Conservation (phyloP, 345 rosid genomes). For the Citrus hindsii region DNA sequence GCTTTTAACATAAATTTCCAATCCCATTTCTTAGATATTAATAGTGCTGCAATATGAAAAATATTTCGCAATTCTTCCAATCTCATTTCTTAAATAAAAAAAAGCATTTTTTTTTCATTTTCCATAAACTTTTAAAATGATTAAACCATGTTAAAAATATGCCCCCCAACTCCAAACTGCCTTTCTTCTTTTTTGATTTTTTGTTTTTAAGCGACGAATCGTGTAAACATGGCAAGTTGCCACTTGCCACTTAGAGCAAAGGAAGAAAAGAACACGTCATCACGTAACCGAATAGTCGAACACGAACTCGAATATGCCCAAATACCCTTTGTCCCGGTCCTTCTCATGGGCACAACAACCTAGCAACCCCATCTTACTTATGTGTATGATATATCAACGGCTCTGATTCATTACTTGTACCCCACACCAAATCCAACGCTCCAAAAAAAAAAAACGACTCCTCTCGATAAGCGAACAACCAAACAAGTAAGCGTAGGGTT, state of each 20-base stretch:
- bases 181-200: no score
- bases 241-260: not conserved
- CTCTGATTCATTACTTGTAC: not conserved
- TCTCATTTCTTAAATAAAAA: no score
- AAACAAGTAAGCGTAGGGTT: slow-evolving; percentile 5
- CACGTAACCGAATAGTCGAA: not conserved
- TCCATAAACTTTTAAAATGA: no score
- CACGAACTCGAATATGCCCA: slow-evolving; percentile 1
- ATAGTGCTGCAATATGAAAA: no score
- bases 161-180: no score
- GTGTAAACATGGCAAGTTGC: not conserved
- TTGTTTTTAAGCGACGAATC: not conserved
- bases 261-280: no score
- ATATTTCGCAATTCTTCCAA: no score
- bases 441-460: not conserved
- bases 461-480: not conserved
- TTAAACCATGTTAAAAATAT: no score
- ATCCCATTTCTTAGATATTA: no score
- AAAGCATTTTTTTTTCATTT: no score
- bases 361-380: not conserved
- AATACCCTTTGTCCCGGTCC: slow-evolving; percentile 1
- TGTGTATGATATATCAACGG: slow-evolving; percentile 17
- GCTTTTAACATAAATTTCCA: no score
- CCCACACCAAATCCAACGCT: slow-evolving; percentile 25
- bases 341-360: not conserved